These are phyloP conservation scores for Combretum micranthum DNA, from an alignment of 345 rosid genomes.

Conservation along the genomic window DNA sequence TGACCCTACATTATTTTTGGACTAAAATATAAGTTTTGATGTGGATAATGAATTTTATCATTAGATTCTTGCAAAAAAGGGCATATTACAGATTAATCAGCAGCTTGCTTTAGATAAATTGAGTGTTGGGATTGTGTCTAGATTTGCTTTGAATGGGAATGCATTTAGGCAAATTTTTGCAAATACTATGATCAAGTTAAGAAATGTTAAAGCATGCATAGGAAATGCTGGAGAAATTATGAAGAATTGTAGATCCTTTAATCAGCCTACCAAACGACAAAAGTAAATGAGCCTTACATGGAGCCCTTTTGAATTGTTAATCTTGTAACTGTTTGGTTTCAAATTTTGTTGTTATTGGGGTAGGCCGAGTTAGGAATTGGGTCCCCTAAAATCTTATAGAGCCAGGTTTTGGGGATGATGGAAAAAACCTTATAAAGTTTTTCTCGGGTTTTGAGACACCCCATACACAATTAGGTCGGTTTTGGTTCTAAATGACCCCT, in stretches of 20 bases:
- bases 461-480: too few species aligned
- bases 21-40: constrained; percentile 38
- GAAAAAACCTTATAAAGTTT: too few species aligned
- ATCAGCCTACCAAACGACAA: constrained; percentile 5
- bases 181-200: constrained; percentile 57
- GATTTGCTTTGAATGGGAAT: constrained; percentile 23
- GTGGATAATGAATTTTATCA: constrained; percentile 45
- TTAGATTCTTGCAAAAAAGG: constrained; percentile 36
- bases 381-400: too few species aligned
- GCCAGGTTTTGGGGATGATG: too few species aligned
- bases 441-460: too few species aligned
- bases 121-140: constrained; percentile 32
- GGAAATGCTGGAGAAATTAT: constrained; percentile 58
- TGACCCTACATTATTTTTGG: constrained; percentile 54
- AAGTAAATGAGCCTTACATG: too few species aligned
- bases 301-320: too few species aligned
- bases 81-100: constrained; percentile 56
- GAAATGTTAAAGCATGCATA: constrained; percentile 34
- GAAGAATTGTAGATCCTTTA: constrained; percentile 48
- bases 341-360: too few species aligned
- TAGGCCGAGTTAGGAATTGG: too few species aligned
- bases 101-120: constrained; percentile 38
- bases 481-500: too few species aligned
- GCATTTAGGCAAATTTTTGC: constrained; percentile 40
- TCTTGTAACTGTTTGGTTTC: too few species aligned